A percentile compares a stretch with the other conserved stretches of the same genome.
phyloP scores from a whole-genome alignment of 306 rosid species.

The Cyclanthera cordifolia region DNA sequence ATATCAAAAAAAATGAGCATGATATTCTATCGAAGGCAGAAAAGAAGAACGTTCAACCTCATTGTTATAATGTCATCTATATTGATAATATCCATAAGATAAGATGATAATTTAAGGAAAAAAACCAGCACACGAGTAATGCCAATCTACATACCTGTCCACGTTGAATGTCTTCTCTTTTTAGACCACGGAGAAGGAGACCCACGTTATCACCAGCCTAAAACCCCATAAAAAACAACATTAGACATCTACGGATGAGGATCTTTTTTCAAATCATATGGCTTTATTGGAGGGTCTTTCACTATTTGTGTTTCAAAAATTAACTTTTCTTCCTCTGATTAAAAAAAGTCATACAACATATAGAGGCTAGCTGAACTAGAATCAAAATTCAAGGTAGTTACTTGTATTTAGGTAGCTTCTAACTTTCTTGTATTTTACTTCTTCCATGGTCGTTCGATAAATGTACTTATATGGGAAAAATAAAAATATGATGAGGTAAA shows the following conservation, averaged over 20 bases:
- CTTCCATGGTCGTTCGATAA: background rate
- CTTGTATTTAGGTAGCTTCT: background rate
- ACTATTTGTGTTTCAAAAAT: slow-evolving; percentile 15
- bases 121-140: background rate
- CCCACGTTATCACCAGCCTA: slow-evolving; percentile 99
- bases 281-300: background rate
- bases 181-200: slow-evolving; percentile 97
- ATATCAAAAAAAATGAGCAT: background rate
- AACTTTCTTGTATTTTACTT: background rate
- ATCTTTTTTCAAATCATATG: background rate
- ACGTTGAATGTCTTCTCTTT: slow-evolving; percentile 89
- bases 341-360: background rate
- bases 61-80: background rate
- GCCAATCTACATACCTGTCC: slow-evolving; percentile 60
- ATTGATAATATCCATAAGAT: background rate
- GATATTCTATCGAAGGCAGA: background rate
- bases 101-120: background rate
- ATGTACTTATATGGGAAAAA: background rate
- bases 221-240: slow-evolving; percentile 6
- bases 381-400: background rate
- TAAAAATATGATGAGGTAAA: background rate
- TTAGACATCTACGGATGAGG: background rate
- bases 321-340: background rate
- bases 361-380: background rate
- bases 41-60: background rate